phyloP scores from a whole-genome alignment of 2,329 filamentous ascomycete species.

The Fusarium tricinctum region DNA sequence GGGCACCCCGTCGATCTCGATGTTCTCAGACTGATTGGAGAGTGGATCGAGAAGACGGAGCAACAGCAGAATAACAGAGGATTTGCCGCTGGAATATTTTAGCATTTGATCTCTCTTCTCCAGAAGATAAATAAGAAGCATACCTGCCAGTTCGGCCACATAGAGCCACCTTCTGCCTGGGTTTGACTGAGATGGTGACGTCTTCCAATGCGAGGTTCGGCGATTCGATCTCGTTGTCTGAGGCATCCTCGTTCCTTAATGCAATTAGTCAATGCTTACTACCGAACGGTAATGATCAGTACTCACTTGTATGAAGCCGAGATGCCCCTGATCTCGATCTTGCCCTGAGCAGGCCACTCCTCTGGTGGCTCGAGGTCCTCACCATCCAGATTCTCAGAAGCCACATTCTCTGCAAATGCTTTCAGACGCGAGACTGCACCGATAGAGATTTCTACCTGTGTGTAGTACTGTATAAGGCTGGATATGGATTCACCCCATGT shows the following conservation, averaged over 20 bases:
- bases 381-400: slow-evolving; percentile 46
- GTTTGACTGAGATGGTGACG: slow-evolving; percentile 23
- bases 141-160: slow-evolving; percentile 63
- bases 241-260: slow-evolving; percentile 32
- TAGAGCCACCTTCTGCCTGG: slow-evolving; percentile 64
- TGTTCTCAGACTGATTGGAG: slow-evolving; percentile 51
- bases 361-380: slow-evolving; percentile 7
- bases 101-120: background rate
- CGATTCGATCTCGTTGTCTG: no score
- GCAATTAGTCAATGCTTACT: background rate
- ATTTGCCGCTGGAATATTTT: slow-evolving; percentile 60
- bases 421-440: slow-evolving; percentile 55
- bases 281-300: rapidly evolving
- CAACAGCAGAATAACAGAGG: slow-evolving; percentile 62
- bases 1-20: slow-evolving; percentile 61
- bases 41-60: slow-evolving; percentile 61
- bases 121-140: rapidly evolving
- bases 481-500: slow-evolving; percentile 52
- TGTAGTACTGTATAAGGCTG: slow-evolving; percentile 54
- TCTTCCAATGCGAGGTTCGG: no score
- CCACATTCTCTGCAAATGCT: slow-evolving; percentile 48
- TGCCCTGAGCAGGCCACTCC: slow-evolving; percentile 49
- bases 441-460: slow-evolving; percentile 55
- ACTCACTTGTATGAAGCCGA: slow-evolving; percentile 49
- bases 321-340: slow-evolving; percentile 50